Base-by-base conservation (phyloP, 2,329 filamentous ascomycete species). In the Gaeumannomyces tritici region DNA sequence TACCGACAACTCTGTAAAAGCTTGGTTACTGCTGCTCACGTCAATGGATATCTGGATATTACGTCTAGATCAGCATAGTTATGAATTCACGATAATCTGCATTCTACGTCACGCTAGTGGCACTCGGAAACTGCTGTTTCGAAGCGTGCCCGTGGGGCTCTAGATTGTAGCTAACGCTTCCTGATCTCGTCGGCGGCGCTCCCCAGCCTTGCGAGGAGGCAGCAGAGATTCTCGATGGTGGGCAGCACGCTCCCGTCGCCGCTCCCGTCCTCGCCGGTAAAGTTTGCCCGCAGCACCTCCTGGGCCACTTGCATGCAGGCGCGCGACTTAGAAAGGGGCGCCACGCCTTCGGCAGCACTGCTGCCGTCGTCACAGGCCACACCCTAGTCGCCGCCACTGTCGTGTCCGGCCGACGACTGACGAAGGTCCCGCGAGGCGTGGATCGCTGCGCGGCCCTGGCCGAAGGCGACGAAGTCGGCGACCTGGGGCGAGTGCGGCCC, bases 201-300 rank as follows among this genome's bases (percentile, higher is more conserved):
- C 4, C 82, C 81, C 61, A 89, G 71, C 65, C 86, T 84, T 65
- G 80, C 80, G 67, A 90, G 81, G 66, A 90, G 73, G 57, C 84
- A 79, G 57, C 85, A 81, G 59, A 90, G 70, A 64, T 89, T 90
- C 67, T 89, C 86, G 1, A 89, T 86, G 57, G 91, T 78, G 0
- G 86, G 82, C 15, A 87, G 84, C 63, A 79, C 67, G 9, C 73
- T 70, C 33, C 79, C 78, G 33, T 75, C 72, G 42, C 6, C 42
- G 42, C 42, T 6, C 18, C n/a, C 21, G 0, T 73, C 74, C 1
- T 71, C 73, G 18, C 70, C 71, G n/a, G 71, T 67, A 63, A 80
- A 85, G 70, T 87, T 86, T 54, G 75, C 72, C 35, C 76, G 74
- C 65, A 90, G 75, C 12, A 87, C 75, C 51, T 82, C 79, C 61